Conservation (phyloP, 2,329 filamentous ascomycete species). For the Fusarium falciforme region DNA sequence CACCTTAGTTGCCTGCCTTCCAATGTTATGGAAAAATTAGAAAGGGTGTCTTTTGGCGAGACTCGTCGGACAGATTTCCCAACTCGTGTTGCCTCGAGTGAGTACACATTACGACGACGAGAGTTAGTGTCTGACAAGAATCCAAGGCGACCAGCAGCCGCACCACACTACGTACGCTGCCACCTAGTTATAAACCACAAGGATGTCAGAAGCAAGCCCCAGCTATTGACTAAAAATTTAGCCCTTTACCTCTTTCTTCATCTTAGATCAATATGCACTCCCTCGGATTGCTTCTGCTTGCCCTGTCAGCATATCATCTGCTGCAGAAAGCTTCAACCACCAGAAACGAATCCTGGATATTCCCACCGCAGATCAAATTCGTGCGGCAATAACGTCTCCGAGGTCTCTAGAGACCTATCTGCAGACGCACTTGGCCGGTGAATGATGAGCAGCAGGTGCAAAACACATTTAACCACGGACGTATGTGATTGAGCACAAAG, state of each 20-base stretch:
- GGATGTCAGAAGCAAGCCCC: background rate
- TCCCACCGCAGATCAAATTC: background rate
- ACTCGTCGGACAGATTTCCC: background rate
- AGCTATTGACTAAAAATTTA: no score
- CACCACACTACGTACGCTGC: background rate
- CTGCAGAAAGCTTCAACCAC: background rate
- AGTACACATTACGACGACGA: background rate
- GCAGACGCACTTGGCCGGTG: background rate
- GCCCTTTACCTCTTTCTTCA: background rate
- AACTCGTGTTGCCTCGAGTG: background rate
- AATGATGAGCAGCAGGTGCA: background rate
- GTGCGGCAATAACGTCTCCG: background rate
- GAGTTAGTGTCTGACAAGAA: background rate
- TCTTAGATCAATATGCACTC: background rate
- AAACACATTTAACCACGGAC: background rate
- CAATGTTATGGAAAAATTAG: background rate
- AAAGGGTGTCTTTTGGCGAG: background rate
- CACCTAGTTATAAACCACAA: background rate
- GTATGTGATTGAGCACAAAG: background rate
- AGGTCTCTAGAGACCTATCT: background rate
- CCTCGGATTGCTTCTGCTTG: background rate
- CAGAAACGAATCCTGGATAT: background rate
- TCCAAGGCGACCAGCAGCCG: background rate
- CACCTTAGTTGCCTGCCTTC: background rate
- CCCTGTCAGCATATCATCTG: background rate